phyloP scores from a whole-genome alignment of 2,329 filamentous ascomycete genomes.

The Colletotrichum lindemuthianum region DNA sequence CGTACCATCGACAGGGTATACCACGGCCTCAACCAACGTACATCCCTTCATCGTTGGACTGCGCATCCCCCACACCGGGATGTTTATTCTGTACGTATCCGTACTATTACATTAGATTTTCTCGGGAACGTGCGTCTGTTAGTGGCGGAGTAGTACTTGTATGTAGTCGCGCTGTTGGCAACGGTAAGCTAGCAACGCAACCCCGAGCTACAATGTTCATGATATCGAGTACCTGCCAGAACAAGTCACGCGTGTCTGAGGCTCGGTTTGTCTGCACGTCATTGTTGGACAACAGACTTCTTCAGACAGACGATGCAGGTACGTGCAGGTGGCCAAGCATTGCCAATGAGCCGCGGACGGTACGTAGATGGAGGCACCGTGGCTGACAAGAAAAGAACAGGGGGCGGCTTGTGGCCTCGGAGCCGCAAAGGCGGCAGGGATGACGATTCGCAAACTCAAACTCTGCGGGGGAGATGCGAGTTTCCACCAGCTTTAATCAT shows the following conservation, averaged over 20 bases:
- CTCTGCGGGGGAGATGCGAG: conserved; percentile 21
- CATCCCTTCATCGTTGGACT: neutral
- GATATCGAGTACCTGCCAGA: neutral
- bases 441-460: neutral
- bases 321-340: conserved; percentile 5
- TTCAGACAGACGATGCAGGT: neutral
- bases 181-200: too few relatives aligned
- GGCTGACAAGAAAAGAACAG: neutral
- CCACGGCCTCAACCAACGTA: too few relatives aligned
- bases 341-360: neutral
- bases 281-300: conserved; percentile 3
- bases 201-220: conserved; percentile 17
- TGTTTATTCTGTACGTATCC: too few relatives aligned
- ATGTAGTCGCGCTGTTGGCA: too few relatives aligned
- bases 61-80: neutral
- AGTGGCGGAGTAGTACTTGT: too few relatives aligned
- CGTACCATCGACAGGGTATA: conserved; percentile 1
- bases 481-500: neutral
- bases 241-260: neutral
- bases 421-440: neutral
- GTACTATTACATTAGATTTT: too few relatives aligned
- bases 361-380: neutral
- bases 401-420: conserved; percentile 7
- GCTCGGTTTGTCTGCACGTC: conserved; percentile 11
- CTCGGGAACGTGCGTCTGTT: too few relatives aligned